phyloP scores from a whole-genome alignment of 2,329 filamentous ascomycete species.

The Ophiocordyceps sinensis region DNA sequence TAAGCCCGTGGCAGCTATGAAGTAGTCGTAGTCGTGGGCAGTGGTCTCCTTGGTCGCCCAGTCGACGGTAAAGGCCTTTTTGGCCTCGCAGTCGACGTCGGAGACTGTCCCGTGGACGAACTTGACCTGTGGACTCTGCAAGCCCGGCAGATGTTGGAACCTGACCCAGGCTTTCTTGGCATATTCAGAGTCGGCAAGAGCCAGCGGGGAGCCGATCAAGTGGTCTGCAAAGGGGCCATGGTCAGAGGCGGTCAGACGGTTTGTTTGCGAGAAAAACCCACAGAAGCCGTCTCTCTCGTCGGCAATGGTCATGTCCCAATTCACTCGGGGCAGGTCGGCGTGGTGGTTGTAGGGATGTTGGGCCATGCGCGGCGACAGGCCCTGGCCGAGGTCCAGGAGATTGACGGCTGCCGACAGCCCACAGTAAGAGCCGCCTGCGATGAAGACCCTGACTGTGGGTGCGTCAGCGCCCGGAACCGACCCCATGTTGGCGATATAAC shows the following conservation, averaged over 20 bases:
- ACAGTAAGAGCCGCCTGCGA: slow-evolving; percentile 60
- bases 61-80: slow-evolving; percentile 42
- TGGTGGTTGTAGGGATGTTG: slow-evolving; percentile 23
- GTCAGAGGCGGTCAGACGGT: slow-evolving; percentile 1
- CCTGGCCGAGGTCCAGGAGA: slow-evolving; percentile 49
- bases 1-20: slow-evolving; percentile 59
- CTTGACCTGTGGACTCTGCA: slow-evolving; percentile 47
- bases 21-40: slow-evolving; percentile 53
- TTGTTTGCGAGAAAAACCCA: slow-evolving; percentile 24
- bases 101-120: slow-evolving; percentile 52
- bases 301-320: slow-evolving; percentile 57
- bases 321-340: slow-evolving; percentile 29
- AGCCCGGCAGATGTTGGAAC: slow-evolving; percentile 50
- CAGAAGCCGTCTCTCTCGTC: slow-evolving; percentile 77
- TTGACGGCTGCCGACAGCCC: slow-evolving; percentile 54
- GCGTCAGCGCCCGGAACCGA: slow-evolving; percentile 11
- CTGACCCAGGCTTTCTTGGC: slow-evolving; percentile 56
- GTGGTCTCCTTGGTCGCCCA: slow-evolving; percentile 25
- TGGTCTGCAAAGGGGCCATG: slow-evolving; percentile 40
- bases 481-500: slow-evolving; percentile 10
- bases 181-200: slow-evolving; percentile 48
- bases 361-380: slow-evolving; percentile 32
- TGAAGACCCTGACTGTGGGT: slow-evolving; percentile 39
- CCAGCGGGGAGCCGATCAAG: slow-evolving; percentile 60
- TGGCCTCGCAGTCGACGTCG: slow-evolving; percentile 42